Evolutionary conservation across 2,329 filamentous ascomycete genomes (phyloP).

Genomic region (Clarireedia monteithiana): DNA sequence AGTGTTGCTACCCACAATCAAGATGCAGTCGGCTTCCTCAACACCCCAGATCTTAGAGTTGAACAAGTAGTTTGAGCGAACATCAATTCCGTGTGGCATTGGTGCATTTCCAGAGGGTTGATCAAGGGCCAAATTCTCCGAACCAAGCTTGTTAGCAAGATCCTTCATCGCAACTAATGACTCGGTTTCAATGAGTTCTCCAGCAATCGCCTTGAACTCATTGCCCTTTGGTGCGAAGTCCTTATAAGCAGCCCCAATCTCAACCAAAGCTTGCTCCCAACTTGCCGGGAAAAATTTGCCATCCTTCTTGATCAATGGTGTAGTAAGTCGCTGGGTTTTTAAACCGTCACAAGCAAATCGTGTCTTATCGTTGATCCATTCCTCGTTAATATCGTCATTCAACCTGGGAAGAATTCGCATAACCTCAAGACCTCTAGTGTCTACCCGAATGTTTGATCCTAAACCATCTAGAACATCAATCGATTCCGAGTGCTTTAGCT

Average conservation of each 20-base stretch:
- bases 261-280: conserved; percentile 91
- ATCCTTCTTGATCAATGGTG: conserved; percentile 79
- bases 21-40: conserved; percentile 85
- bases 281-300: conserved; percentile 87
- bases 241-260: conserved; percentile 75
- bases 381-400: conserved; percentile 97
- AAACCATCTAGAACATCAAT: conserved; percentile 90
- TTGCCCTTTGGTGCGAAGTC: conserved; percentile 76
- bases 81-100: conserved; percentile 84
- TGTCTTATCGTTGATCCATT: conserved; percentile 99
- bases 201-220: conserved; percentile 93
- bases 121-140: conserved; percentile 90
- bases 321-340: conserved; percentile 91
- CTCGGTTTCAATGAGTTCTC: conserved; percentile 86
- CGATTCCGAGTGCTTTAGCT: conserved; percentile 91
- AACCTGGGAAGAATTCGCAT: conserved; percentile 90
- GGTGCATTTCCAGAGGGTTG: conserved; percentile 77
- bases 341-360: conserved; percentile 94
- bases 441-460: conserved; percentile 90
- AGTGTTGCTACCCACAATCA: conserved; percentile 91
- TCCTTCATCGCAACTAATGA: conserved; percentile 96
- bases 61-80: conserved; percentile 92
- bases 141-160: conserved; percentile 90
- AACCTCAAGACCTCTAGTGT: conserved; percentile 88
- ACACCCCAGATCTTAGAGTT: conserved; percentile 93